phyloP scores from a whole-genome alignment of 106 monocot genomes.

The Cymbidium sinense region DNA sequence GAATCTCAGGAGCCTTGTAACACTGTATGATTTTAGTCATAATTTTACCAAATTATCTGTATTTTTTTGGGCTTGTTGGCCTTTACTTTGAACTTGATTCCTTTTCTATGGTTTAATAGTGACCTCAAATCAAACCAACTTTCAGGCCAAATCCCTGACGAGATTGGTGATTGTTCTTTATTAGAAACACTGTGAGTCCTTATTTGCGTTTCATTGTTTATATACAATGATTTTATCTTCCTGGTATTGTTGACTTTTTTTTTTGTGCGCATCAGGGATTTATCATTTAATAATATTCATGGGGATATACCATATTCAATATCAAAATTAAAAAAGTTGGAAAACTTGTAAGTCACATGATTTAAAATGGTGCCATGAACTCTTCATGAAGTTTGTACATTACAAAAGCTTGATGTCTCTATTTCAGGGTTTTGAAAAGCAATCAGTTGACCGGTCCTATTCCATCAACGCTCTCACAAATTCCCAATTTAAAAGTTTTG shows the following conservation, averaged over 20 bases:
- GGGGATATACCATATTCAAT: conserved; percentile 93
- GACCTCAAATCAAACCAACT: conserved; percentile 65
- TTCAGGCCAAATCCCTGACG: conserved; percentile 90
- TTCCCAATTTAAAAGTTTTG: conserved; percentile 86
- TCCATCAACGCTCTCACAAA: conserved; percentile 89
- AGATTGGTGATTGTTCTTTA: conserved; percentile 82
- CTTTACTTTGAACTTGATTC: neutral
- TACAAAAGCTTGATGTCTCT: neutral
- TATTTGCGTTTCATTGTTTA: neutral
- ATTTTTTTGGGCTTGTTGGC: neutral
- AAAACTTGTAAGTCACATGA: conserved; percentile 48
- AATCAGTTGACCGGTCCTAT: conserved; percentile 81
- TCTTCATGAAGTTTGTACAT: neutral
- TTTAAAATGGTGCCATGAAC: neutral
- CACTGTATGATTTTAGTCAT: conserved; percentile 38
- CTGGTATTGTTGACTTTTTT: neutral
- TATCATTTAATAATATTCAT: conserved; percentile 76
- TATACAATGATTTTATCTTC: neutral
- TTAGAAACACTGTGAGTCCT: conserved; percentile 56
- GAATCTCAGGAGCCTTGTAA: conserved; percentile 50
- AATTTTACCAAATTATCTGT: neutral
- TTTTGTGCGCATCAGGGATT: conserved; percentile 38
- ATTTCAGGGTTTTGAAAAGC: conserved; percentile 72
- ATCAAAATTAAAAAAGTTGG: conserved; percentile 85
- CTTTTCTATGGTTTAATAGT: conserved; percentile 30